Evolutionary conservation across 768 basidiomycete species (phyloP).

Genomic region (Suillus discolor): DNA sequence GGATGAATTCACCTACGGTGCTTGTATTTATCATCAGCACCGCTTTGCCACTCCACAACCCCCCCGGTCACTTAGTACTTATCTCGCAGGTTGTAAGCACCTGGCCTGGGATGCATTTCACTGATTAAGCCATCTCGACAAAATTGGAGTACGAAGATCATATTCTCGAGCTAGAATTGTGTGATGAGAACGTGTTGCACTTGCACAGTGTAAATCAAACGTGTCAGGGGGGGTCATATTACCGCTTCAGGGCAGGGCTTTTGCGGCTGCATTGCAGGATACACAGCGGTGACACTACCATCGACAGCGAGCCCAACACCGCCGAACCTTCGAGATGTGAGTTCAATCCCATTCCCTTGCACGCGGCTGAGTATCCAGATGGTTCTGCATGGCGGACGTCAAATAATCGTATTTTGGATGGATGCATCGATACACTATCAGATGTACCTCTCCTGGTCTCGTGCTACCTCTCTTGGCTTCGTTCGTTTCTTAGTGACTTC

Average conservation of each 20-base stretch:
- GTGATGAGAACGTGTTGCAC: conserved; percentile 6
- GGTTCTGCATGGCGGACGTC: background rate
- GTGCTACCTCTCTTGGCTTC: background rate
- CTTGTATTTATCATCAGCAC: conserved; percentile 15
- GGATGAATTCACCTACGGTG: background rate
- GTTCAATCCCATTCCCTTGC: conserved; percentile 18
- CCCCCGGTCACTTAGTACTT: background rate
- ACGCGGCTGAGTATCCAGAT: background rate
- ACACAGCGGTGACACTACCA: conserved; percentile 15
- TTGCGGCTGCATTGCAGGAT: background rate
- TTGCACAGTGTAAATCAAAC: conserved; percentile 21
- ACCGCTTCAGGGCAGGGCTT: conserved; percentile 33
- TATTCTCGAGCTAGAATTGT: conserved; percentile 6
- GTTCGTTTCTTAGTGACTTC: background rate
- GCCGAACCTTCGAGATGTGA: conserved; percentile 40
- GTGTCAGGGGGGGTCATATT: conserved; percentile 10
- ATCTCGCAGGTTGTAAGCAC: background rate
- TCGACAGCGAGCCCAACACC: conserved; percentile 23
- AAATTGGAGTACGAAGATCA: background rate
- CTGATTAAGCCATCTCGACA: background rate
- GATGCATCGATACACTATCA: conserved; percentile 43
- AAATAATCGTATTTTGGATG: conserved; percentile 35
- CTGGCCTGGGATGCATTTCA: background rate
- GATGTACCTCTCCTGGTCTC: conserved; percentile 40
- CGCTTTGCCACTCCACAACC: conserved; percentile 10